These are phyloP conservation scores for Colletotrichum tamarilloi DNA, from an alignment of 2,329 filamentous ascomycete genomes.

Conservation along the genomic window DNA sequence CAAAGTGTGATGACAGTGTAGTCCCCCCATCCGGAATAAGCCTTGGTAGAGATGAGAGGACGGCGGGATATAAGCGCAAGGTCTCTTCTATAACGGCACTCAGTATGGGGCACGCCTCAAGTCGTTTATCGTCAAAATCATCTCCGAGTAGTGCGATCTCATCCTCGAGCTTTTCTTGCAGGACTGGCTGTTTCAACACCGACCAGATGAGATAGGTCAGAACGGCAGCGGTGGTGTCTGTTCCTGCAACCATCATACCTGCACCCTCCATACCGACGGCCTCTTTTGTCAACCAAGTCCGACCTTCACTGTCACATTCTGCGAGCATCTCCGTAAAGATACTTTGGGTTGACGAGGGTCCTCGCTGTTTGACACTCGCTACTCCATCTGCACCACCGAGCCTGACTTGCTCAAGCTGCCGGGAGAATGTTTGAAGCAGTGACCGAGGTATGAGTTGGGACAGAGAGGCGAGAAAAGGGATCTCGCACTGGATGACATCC, in stretches of 20 bases:
- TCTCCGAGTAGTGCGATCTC: conserved; percentile 43
- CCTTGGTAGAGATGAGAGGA: conserved; percentile 52
- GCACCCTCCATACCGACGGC: conserved; percentile 55
- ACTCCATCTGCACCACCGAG: neutral
- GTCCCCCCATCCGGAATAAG: conserved; percentile 52
- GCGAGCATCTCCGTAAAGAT: conserved; percentile 7
- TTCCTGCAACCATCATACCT: conserved; percentile 61
- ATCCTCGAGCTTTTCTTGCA: conserved; percentile 46
- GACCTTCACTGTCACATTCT: neutral
- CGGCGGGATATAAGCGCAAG: conserved; percentile 55
- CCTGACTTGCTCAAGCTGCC: neutral
- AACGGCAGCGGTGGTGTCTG: conserved; percentile 61
- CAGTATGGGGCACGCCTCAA: conserved; percentile 52
- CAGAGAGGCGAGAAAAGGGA: neutral
- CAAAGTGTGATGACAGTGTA: conserved; percentile 47
- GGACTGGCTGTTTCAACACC: conserved; percentile 43
- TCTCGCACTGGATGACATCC: conserved; percentile 3
- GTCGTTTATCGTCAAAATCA: conserved; percentile 44
- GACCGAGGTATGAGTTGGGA: neutral
- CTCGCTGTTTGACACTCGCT: neutral
- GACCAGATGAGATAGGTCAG: conserved; percentile 60
- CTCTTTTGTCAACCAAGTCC: neutral
- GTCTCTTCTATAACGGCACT: conserved; percentile 58
- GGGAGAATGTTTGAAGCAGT: neutral
- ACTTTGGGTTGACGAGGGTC: neutral